Evolutionary conservation across 2,329 filamentous ascomycete species (phyloP).

Genomic region (Monilinia laxa): DNA sequence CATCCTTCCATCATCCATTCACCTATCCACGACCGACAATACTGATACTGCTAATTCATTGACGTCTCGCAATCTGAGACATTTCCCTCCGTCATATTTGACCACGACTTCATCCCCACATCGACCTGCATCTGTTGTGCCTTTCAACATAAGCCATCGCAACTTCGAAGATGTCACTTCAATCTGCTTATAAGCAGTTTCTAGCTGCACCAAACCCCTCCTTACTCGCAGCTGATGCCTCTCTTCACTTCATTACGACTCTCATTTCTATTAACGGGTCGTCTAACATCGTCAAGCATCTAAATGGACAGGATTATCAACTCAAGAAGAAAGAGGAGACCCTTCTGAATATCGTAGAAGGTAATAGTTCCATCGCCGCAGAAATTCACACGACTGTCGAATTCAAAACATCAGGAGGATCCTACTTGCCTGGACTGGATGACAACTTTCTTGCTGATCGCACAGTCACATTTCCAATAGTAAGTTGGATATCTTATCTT

Average conservation of each 20-base stretch:
- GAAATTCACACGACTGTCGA: conserved; percentile 83
- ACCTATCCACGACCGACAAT: not conserved
- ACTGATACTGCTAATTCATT: not conserved
- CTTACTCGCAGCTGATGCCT: conserved; percentile 62
- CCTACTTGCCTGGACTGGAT: conserved; percentile 84
- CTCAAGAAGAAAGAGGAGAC: conserved; percentile 83
- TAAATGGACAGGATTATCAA: conserved; percentile 67
- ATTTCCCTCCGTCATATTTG: not conserved
- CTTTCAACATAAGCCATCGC: conserved; percentile 7
- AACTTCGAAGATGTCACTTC: conserved; percentile 47
- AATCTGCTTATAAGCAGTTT: conserved; percentile 67
- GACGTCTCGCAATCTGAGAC: conserved; percentile 4
- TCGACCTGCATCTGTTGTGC: conserved; percentile 18
- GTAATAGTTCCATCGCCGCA: conserved; percentile 64
- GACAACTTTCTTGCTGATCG: conserved; percentile 91
- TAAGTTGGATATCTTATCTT: conserved; percentile 49
- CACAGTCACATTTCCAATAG: conserved; percentile 75
- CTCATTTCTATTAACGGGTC: conserved; percentile 70
- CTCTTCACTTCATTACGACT: conserved; percentile 87
- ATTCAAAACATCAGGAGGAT: conserved; percentile 77
- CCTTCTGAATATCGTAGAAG: conserved; percentile 72
- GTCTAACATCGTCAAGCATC: conserved; percentile 78
- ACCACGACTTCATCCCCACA: not conserved
- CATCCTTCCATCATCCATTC: not conserved
- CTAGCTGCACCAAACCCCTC: conserved; percentile 64